These are phyloP conservation scores for Eragrostis curvula DNA, from an alignment of 176 grass and related monocot species.

Conservation along the genomic window DNA sequence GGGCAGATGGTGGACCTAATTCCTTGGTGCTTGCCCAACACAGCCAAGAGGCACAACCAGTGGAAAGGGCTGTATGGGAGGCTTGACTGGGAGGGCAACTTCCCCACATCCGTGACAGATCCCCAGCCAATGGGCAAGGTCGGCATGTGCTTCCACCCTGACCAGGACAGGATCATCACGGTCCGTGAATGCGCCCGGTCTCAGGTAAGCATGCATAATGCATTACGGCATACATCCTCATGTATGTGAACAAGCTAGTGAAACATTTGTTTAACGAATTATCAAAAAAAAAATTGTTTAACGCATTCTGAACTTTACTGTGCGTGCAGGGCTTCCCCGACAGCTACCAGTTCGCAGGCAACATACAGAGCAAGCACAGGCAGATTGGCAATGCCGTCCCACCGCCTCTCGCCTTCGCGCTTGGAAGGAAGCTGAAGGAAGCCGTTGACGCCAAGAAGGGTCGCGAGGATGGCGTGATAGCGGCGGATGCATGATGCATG, in stretches of 20 bases:
- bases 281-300: no score
- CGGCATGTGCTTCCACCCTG: conserved; percentile 97
- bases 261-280: not conserved
- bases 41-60: conserved; percentile 96
- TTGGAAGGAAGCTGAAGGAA: conserved; percentile 94
- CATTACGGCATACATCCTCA: not conserved
- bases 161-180: conserved; percentile 86
- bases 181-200: conserved; percentile 92
- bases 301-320: conserved; percentile 21
- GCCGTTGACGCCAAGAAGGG: conserved; percentile 48
- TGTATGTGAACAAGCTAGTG: not conserved
- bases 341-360: conserved; percentile 79
- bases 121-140: conserved; percentile 98
- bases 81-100: conserved; percentile 98
- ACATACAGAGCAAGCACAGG: conserved; percentile 88
- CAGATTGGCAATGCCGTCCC: conserved; percentile 99
- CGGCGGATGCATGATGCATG: not conserved
- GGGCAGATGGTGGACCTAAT: conserved; percentile 93
- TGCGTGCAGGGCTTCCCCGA: conserved; percentile 85
- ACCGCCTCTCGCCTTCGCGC: conserved; percentile 85
- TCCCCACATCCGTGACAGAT: conserved; percentile 94
- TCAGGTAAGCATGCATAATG: conserved; percentile 51
- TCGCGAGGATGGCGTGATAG: not conserved
- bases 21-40: conserved; percentile 98
- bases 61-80: conserved; percentile 98